These are phyloP conservation scores for Kluyveromyces aestuarii DNA, from an alignment of 805 yeast species.

Conservation along the genomic window DNA sequence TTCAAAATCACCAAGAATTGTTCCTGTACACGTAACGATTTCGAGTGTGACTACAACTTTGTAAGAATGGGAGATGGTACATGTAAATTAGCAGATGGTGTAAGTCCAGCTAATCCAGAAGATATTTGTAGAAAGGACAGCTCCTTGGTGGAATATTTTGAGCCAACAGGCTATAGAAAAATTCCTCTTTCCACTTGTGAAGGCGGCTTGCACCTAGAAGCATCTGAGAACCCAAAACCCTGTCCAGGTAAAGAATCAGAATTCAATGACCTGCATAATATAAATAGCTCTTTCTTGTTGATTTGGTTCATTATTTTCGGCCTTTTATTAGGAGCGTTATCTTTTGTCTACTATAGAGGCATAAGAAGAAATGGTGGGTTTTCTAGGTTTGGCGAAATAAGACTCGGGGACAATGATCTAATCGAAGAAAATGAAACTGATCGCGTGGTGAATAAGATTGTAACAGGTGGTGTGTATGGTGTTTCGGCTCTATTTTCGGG, in stretches of 20 bases:
- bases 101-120: constrained; percentile 53
- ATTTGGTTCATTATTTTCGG: constrained; percentile 45
- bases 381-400: constrained; percentile 72
- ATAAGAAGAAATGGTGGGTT: constrained; percentile 72
- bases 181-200: constrained; percentile 79
- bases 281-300: constrained; percentile 41
- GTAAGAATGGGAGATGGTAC: constrained; percentile 66
- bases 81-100: constrained; percentile 74
- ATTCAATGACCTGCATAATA: constrained; percentile 43
- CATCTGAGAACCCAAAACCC: constrained; percentile 46
- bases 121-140: constrained; percentile 47
- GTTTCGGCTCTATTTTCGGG: constrained; percentile 32
- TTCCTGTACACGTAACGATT: constrained; percentile 77
- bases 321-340: constrained; percentile 27
- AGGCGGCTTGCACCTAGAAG: constrained; percentile 69
- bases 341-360: constrained; percentile 69
- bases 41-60: constrained; percentile 89
- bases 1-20: constrained; percentile 56
- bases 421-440: constrained; percentile 59
- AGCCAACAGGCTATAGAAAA: constrained; percentile 87
- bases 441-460: constrained; percentile 47
- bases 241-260: constrained; percentile 84
- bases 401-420: constrained; percentile 65
- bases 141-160: constrained; percentile 59
- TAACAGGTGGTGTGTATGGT: constrained; percentile 45